Percentiles rank a stretch among this genome's conserved stretches.
These are phyloP conservation scores for Paraconiothyrium sp. DNA, from an alignment of 2,329 filamentous ascomycete genomes.

Conservation along the genomic window DNA sequence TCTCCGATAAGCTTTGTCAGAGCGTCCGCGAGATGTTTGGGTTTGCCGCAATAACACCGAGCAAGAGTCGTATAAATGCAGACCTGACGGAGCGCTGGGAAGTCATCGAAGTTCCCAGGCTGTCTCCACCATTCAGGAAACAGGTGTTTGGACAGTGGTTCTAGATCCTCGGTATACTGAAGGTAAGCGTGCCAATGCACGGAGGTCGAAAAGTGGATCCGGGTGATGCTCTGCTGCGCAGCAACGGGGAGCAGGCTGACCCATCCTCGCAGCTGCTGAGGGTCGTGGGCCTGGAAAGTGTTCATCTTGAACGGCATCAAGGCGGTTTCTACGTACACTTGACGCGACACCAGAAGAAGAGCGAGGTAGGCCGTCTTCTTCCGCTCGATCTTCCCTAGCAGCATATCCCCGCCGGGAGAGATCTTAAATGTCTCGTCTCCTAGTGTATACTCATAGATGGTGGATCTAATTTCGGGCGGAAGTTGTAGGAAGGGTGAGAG, in stretches of 20 bases:
- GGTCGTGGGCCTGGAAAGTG: background rate
- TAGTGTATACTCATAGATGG: slow-evolving; percentile 3
- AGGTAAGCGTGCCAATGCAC: background rate
- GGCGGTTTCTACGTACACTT: slow-evolving; percentile 21
- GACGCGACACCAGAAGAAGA: slow-evolving; percentile 21
- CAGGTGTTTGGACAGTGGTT: background rate
- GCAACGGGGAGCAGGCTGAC: background rate
- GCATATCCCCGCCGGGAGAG: accelerated
- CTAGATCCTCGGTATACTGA: background rate
- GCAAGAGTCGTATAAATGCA: background rate
- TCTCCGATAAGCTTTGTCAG: background rate
- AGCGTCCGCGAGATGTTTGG: background rate
- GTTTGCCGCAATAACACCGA: background rate
- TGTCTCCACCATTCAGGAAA: background rate
- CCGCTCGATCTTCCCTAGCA: background rate
- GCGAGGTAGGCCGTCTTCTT: slow-evolving; percentile 1
- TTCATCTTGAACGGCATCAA: slow-evolving; percentile 16
- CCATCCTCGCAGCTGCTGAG: background rate
- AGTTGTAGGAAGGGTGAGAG: background rate
- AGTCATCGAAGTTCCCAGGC: background rate
- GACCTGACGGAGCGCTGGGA: background rate
- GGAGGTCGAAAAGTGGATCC: background rate
- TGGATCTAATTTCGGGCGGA: background rate
- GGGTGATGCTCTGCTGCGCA: background rate
- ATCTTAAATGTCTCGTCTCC: background rate